A percentile compares a stretch with the other conserved stretches of the same genome.
Evolutionary conservation across 495 filamentous ascomycete species (phyloP).

Genomic region (Aspergillus baeticus): DNA sequence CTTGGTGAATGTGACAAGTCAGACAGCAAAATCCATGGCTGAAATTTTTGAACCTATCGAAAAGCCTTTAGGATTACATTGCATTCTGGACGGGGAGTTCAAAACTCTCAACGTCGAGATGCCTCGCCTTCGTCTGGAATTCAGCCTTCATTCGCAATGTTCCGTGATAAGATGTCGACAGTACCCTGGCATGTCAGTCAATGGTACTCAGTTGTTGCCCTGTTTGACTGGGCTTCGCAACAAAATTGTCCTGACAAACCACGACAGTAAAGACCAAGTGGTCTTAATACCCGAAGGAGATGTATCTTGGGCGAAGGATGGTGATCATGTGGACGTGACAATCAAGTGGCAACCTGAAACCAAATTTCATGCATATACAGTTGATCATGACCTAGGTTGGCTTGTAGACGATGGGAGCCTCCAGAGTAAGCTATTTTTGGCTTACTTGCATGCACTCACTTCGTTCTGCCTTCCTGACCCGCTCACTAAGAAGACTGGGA

Average conservation of each 20-base stretch:
- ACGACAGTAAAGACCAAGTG: conserved; percentile 24
- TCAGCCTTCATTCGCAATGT: conserved; percentile 34
- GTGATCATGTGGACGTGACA: conserved; percentile 41
- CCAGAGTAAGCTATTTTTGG: conserved; percentile 51
- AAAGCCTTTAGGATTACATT: conserved; percentile 35
- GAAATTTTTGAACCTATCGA: conserved; percentile 32
- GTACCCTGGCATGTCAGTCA: conserved; percentile 54
- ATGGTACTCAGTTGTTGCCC: conserved; percentile 47
- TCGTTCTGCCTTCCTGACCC: conserved; percentile 52
- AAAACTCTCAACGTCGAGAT: conserved; percentile 38
- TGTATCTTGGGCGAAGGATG: conserved; percentile 1
- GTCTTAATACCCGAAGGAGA: conserved; percentile 51
- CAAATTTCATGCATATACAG: conserved; percentile 40
- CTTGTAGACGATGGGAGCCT: conserved; percentile 52
- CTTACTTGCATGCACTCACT: conserved; percentile 57
- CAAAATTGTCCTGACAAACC: conserved; percentile 48
- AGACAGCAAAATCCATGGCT: conserved; percentile 28
- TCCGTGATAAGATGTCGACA: conserved; percentile 45
- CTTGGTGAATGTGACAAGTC: conserved; percentile 35
- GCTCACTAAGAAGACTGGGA: conserved; percentile 54
- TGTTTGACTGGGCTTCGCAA: conserved; percentile 53
- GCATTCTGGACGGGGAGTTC: conserved; percentile 9
- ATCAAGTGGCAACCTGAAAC: conserved; percentile 22
- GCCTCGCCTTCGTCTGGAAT: conserved; percentile 49
- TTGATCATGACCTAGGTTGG: conserved; percentile 50